Evolutionary conservation across 2,329 filamentous ascomycete species (phyloP).

Genomic region (Rhynchosporium graminicola): DNA sequence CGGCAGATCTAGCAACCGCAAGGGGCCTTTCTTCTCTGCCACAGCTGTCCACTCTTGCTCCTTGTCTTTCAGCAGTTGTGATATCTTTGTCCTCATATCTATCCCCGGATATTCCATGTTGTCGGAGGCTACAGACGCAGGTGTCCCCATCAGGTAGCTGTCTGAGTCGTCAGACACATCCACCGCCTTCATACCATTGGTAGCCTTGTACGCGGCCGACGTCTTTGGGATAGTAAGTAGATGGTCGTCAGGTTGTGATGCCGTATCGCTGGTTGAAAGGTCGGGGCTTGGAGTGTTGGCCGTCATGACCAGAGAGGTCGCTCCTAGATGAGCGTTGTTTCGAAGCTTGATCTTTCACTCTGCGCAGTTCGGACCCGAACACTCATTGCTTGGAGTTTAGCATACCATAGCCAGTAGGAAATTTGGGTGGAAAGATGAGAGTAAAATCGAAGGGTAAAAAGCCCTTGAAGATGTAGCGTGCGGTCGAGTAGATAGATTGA

Average conservation of each 20-base stretch:
- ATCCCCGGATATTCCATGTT: slow-evolving; percentile 29
- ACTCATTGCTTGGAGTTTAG: slow-evolving; percentile 29
- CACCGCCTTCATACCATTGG: slow-evolving; percentile 29
- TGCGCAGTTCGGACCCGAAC: slow-evolving; percentile 25
- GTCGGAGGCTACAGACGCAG: slow-evolving; percentile 25
- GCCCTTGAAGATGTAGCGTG: not conserved
- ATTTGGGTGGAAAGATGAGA: not conserved
- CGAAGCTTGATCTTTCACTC: slow-evolving; percentile 33
- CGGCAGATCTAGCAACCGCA: slow-evolving; percentile 72
- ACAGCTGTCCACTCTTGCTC: slow-evolving; percentile 67
- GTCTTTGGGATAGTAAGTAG: slow-evolving; percentile 34
- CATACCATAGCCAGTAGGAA: slow-evolving; percentile 20
- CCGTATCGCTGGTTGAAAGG: slow-evolving; percentile 34
- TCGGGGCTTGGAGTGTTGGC: slow-evolving; percentile 33
- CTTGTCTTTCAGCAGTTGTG: slow-evolving; percentile 57
- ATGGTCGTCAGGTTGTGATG: slow-evolving; percentile 38
- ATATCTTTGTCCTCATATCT: slow-evolving; percentile 40
- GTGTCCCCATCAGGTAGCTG: slow-evolving; percentile 28
- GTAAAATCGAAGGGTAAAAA: not conserved
- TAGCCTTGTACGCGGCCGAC: slow-evolving; percentile 34
- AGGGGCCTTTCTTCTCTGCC: slow-evolving; percentile 56
- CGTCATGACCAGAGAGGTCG: slow-evolving; percentile 32
- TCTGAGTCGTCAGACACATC: slow-evolving; percentile 27
- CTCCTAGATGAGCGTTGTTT: slow-evolving; percentile 28
- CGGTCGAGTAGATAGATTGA: not conserved